A percentile compares a stretch with the other conserved stretches of the same genome.
phyloP scores from a whole-genome alignment of 208 protist species.

The Angomonas deanei region DNA sequence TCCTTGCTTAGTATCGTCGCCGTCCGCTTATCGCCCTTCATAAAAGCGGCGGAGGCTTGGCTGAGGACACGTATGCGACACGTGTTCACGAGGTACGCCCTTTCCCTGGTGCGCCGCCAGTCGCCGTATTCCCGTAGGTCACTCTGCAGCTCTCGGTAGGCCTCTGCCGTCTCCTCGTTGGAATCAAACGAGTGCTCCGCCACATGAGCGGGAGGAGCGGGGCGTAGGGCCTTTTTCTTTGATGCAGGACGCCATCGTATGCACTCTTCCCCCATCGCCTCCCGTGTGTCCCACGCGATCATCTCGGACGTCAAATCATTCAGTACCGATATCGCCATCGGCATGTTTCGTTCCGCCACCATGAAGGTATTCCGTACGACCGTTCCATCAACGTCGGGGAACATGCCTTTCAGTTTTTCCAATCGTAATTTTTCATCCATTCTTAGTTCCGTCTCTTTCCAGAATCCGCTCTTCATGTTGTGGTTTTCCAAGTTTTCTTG shows the following conservation, averaged over 20 bases:
- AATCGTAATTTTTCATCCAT: conserved; percentile 36
- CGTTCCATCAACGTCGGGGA: conserved; percentile 32
- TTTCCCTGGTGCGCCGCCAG: conserved; percentile 68
- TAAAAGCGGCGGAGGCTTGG: conserved; percentile 56
- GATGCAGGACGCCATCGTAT: conserved; percentile 9
- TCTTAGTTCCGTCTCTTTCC: conserved; percentile 28
- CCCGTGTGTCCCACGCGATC: conserved; percentile 20
- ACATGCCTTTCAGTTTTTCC: conserved; percentile 49
- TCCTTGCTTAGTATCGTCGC: conserved; percentile 54
- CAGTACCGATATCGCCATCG: conserved; percentile 27
- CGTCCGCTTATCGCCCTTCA: conserved; percentile 34
- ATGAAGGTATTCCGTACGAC: conserved; percentile 50
- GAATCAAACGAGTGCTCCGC: background rate
- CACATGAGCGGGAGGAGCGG: background rate
- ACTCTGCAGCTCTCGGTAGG: background rate
- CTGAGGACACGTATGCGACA: conserved; percentile 49
- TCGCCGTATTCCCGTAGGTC: conserved; percentile 33
- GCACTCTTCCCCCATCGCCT: conserved; percentile 11
- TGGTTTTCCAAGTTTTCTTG: conserved; percentile 32
- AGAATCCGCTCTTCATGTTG: conserved; percentile 19
- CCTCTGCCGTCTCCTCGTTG: background rate
- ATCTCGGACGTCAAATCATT: conserved; percentile 50
- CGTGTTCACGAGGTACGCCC: conserved; percentile 57
- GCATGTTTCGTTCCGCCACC: conserved; percentile 20
- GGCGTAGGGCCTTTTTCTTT: background rate